Evolutionary conservation across 495 filamentous ascomycete genomes (phyloP).

Genomic region (Jackrogersella minutella): DNA sequence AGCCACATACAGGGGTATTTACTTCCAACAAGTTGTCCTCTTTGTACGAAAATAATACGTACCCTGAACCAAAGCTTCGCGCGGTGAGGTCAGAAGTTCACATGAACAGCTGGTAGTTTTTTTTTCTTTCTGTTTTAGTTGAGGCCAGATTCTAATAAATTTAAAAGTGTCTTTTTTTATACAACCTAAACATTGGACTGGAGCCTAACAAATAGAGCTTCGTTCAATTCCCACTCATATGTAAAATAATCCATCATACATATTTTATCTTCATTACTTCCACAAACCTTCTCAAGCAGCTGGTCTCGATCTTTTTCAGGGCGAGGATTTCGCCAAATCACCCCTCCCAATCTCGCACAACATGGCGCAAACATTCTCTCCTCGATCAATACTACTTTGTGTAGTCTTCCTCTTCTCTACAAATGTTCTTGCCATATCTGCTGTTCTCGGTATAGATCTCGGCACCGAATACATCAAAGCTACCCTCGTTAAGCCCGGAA

Average conservation of each 20-base stretch:
- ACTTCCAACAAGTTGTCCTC: conserved; percentile 44
- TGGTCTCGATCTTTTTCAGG: conserved; percentile 34
- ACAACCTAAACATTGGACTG: conserved; percentile 19
- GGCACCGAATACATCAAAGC: conserved; percentile 98
- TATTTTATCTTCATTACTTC: not conserved
- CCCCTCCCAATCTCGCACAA: conserved; percentile 42
- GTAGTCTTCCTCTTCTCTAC: conserved; percentile 59
- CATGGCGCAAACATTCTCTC: conserved; percentile 56
- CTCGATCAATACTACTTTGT: conserved; percentile 54
- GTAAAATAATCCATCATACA: conserved; percentile 10
- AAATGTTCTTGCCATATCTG: conserved; percentile 63
- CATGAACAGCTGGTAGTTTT: conserved; percentile 28
- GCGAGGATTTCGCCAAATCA: conserved; percentile 41
- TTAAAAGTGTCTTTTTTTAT: conserved; percentile 27
- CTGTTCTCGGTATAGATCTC: conserved; percentile 91
- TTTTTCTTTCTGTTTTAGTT: conserved; percentile 24
- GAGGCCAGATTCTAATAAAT: conserved; percentile 45
- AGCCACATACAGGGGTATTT: conserved; percentile 37
- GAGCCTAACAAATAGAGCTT: conserved; percentile 20
- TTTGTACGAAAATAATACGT: conserved; percentile 36
- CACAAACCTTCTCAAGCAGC: conserved; percentile 10
- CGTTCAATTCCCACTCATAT: conserved; percentile 1
- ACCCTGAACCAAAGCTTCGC: conserved; percentile 17
- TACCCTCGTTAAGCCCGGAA: conserved; percentile 93
- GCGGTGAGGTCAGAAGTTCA: conserved; percentile 32